A percentile compares a stretch with the other conserved stretches of the same genome.
These are phyloP conservation scores for Waltergamsia citrina DNA, from an alignment of 2,329 filamentous ascomycete genomes.

Conservation along the genomic window DNA sequence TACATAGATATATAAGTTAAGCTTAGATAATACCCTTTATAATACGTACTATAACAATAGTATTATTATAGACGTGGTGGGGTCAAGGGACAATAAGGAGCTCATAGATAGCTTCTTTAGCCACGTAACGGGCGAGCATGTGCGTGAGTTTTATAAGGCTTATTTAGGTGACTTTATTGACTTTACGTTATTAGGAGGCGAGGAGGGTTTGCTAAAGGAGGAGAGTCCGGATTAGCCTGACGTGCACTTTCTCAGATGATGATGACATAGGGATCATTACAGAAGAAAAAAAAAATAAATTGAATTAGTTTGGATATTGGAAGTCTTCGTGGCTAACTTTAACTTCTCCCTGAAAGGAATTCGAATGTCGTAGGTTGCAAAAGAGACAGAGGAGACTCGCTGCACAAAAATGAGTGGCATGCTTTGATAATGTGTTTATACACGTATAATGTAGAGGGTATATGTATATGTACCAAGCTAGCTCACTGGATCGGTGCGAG, in stretches of 20 bases:
- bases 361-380: no score
- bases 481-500: no score
- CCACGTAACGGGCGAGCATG: constrained; percentile 14
- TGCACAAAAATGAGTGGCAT: no score
- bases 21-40: constrained; percentile 16
- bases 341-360: no score
- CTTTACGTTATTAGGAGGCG: constrained; percentile 11
- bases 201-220: constrained; percentile 9
- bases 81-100: constrained; percentile 8
- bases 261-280: no score
- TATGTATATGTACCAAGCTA: no score
- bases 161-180: constrained; percentile 19
- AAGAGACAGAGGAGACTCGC: no score
- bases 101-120: constrained; percentile 14
- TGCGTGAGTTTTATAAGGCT: constrained; percentile 14
- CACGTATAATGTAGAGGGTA: no score
- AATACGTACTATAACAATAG: constrained; percentile 18
- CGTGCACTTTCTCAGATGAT: constrained; percentile 4
- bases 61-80: constrained; percentile 13
- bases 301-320: no score
- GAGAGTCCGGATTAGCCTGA: constrained; percentile 5
- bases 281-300: no score
- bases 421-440: no score
- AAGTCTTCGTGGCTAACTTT: no score
- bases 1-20: constrained; percentile 19